Evolutionary conservation across 192 early-diverging fungal genomes (phyloP).

Genomic region (Glomus cerebriforme): DNA sequence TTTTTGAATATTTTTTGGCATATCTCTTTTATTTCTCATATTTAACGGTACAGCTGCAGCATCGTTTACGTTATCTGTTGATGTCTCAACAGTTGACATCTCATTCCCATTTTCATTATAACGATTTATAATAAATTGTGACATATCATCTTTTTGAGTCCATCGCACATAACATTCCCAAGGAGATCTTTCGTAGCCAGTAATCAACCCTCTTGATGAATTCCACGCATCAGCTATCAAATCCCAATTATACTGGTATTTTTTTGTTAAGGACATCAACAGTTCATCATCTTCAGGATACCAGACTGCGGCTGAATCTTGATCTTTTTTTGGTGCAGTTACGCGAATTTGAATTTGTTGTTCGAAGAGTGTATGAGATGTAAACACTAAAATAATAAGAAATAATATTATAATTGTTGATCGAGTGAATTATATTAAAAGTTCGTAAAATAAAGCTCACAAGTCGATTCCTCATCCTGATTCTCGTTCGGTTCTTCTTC

Average conservation of each 20-base stretch:
- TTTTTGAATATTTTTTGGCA: conserved; percentile 33
- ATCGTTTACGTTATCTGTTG: conserved; percentile 7
- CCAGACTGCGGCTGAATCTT: conserved; percentile 41
- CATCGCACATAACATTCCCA: conserved; percentile 72
- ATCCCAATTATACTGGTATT: conserved; percentile 68
- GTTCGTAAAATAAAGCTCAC: background rate
- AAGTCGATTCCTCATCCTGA: background rate
- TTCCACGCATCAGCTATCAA: conserved; percentile 65
- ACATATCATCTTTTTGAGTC: conserved; percentile 52
- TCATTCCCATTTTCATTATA: background rate
- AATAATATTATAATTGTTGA: background rate
- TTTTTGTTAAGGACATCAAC: conserved; percentile 54
- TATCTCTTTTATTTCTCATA: conserved; percentile 47
- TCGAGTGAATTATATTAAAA: background rate
- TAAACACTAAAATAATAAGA: background rate
- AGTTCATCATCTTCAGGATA: conserved; percentile 58
- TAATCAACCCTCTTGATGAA: conserved; percentile 46
- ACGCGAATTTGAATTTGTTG: conserved; percentile 36
- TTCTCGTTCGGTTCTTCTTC: background rate
- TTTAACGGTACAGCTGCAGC: conserved; percentile 39
- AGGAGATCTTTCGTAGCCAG: conserved; percentile 53
- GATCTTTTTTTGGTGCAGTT: conserved; percentile 34
- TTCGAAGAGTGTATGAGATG: background rate
- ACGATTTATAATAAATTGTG: conserved; percentile 26
- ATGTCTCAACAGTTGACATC: background rate